These are phyloP conservation scores for Cydonia oblonga DNA, from an alignment of 331 rosid species.

Conservation along the genomic window DNA sequence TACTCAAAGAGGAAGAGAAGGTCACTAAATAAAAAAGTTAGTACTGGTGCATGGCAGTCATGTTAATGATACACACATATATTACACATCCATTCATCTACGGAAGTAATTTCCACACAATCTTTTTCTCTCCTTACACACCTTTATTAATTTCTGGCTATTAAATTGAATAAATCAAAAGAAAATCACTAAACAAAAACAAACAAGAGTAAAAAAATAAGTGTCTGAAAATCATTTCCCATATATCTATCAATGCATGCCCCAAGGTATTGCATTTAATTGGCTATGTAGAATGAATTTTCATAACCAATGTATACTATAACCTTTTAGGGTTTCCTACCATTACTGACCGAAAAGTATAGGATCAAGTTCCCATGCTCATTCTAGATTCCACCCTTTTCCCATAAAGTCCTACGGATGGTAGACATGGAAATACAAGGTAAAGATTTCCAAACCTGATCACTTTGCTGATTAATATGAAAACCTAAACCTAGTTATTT, in stretches of 20 bases:
- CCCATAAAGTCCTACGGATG: constrained; percentile 10
- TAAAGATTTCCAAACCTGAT: background rate
- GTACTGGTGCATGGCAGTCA: background rate
- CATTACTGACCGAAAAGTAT: background rate
- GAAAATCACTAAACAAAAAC: too few species aligned
- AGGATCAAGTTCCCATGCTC: constrained; percentile 24
- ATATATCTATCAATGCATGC: constrained; percentile 13
- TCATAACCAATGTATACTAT: constrained; percentile 4
- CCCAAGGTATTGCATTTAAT: constrained; percentile 31
- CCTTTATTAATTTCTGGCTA: too few species aligned
- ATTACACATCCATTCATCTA: too few species aligned
- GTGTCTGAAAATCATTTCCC: background rate
- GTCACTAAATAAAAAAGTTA: constrained; percentile 20
- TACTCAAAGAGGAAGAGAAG: constrained; percentile 27
- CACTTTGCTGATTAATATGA: background rate
- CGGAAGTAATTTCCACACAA: background rate
- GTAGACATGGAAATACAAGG: background rate
- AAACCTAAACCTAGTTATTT: constrained; percentile 42
- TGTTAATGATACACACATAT: too few species aligned
- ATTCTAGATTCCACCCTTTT: constrained; percentile 15
- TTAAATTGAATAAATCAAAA: too few species aligned
- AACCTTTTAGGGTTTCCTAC: constrained; percentile 8
- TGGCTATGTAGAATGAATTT: background rate
- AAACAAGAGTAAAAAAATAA: background rate
- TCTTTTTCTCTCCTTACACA: background rate